These are phyloP conservation scores for Calonectria fujianensis DNA, from an alignment of 2,329 filamentous ascomycete species.

Conservation along the genomic window DNA sequence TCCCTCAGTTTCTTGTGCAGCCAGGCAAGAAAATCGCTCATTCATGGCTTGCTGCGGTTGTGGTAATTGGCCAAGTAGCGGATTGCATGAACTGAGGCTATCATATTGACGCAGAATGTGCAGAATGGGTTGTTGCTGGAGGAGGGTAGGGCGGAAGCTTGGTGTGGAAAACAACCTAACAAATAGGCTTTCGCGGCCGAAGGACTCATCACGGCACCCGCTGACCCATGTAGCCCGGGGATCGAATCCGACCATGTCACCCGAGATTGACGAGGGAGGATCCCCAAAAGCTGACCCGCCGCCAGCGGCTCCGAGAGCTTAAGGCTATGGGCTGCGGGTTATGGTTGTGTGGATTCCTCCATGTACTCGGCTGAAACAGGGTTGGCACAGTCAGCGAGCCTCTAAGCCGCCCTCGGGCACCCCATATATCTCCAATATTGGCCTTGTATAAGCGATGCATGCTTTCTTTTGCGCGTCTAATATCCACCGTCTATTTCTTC, in stretches of 20 bases:
- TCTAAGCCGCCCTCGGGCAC: neutral
- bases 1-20: neutral
- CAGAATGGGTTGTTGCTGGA: neutral
- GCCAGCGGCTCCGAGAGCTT: neutral
- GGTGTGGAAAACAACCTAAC: neutral
- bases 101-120: slow-evolving; percentile 5
- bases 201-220: neutral
- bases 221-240: neutral
- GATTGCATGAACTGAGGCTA: neutral
- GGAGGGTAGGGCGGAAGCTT: neutral
- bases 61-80: neutral
- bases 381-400: neutral
- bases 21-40: neutral
- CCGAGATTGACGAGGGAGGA: slow-evolving; percentile 5
- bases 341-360: neutral
- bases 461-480: neutral
- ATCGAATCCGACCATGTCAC: neutral
- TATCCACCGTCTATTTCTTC: neutral
- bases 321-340: neutral
- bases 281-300: neutral
- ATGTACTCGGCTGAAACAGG: neutral
- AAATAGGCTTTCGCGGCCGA: neutral
- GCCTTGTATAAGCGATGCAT: neutral
- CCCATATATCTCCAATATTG: neutral
- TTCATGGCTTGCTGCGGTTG: slow-evolving; percentile 2